Percentiles rank a stretch among this genome's conserved stretches.
Evolutionary conservation across 2,329 filamentous ascomycete species (phyloP).

Genomic region (Diaporthe sp.): DNA sequence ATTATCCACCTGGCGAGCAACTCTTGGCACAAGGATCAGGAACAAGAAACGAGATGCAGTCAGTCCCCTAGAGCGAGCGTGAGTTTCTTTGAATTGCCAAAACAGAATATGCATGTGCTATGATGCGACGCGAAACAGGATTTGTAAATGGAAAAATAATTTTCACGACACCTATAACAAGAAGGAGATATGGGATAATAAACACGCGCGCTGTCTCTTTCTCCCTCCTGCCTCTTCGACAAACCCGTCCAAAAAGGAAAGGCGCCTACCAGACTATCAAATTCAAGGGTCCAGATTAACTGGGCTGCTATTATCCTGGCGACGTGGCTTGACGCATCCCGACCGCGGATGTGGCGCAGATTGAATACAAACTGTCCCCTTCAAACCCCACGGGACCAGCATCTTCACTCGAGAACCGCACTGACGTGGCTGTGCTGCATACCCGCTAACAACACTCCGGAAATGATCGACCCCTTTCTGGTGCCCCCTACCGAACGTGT

Average conservation of each 20-base stretch:
- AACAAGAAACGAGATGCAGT: background rate
- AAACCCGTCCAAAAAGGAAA: conserved; percentile 3
- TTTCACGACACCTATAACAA: background rate
- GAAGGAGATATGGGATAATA: conserved; percentile 22
- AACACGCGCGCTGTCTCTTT: conserved; percentile 1
- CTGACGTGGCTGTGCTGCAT: conserved; percentile 18
- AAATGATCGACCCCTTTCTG: conserved; percentile 27
- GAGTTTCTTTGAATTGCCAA: background rate
- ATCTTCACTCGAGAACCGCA: background rate
- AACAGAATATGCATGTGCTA: background rate
- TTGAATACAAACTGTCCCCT: background rate
- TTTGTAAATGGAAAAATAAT: background rate
- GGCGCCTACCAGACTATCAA: conserved; percentile 14
- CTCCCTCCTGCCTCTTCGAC: background rate
- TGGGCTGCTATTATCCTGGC: background rate
- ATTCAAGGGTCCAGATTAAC: conserved; percentile 12
- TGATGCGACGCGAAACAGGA: background rate
- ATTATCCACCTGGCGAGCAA: conserved; percentile 4
- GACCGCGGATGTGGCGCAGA: background rate
- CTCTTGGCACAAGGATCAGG: background rate
- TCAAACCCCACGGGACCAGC: fast-evolving
- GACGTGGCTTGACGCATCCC: conserved; percentile 12
- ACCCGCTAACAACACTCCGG: background rate
- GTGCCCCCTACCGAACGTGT: background rate
- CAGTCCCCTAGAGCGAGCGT: background rate